Base-by-base conservation (phyloP, 2,329 filamentous ascomycete genomes). In the Aspergillus sp. region DNA sequence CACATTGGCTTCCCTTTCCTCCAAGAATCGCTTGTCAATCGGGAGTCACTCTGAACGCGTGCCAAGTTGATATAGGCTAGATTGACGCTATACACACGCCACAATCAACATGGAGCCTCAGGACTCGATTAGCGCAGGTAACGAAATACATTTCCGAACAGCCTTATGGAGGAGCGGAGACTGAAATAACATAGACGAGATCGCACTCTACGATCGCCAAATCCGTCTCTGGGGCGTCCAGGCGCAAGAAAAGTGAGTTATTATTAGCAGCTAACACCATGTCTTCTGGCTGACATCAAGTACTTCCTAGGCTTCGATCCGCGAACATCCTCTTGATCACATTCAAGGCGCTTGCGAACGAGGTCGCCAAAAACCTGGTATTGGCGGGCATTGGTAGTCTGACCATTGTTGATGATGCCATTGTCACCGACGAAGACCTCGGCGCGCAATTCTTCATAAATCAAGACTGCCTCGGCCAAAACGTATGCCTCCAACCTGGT, bases 191-290 rank as follows among this genome's bases (percentile, higher is more conserved):
- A 65, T 64, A 92, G 95, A 98, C 78, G 95, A 99, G 75, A 96
- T 98, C 72, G 95, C 94, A 15, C 87, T 98, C 6, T 99, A 99
- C 76, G 95, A 99, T 79, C 89, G 95, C 54, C 95, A 99, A 77
- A 97, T 99, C 72, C 90, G 95, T 57, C 88, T 99, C 31, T 99
- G 95, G 95, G 95, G 95, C 48, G 91, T 98, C 73, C 89, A 95
- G 71, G 95, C 95, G 7, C 95, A 99, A 77, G 91, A 96, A 75
- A 85, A 85, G 84, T 86, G 73, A 71, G 74, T 60, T 34, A 19
- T 41, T n/a, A n/a, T 22, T 54, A 31, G 41, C 46, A 6, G 23
- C 30, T 46, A 11, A 25, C 43, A 23, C 47, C 28, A 8, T 47
- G 22, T 31, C 11, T n/a, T 11, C 13, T 62, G 59, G 25, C 55